phyloP scores from a whole-genome alignment of 305 asterid genomes.

The Solanum aculeatissimum region DNA sequence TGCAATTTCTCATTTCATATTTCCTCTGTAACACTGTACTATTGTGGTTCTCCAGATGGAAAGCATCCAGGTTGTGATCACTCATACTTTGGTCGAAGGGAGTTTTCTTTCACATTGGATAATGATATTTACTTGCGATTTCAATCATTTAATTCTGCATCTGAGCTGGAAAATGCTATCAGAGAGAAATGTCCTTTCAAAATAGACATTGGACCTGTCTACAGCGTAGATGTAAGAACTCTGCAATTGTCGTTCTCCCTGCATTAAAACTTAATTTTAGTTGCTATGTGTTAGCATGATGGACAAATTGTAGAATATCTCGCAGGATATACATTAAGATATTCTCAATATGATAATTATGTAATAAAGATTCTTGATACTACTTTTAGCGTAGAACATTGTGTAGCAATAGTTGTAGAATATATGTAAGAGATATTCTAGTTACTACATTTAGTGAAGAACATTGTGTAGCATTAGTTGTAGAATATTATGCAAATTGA shows the following conservation, averaged over 20 bases:
- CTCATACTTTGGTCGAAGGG: slow-evolving; percentile 83
- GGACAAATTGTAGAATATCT: background rate
- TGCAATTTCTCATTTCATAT: background rate
- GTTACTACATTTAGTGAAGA: too few species aligned
- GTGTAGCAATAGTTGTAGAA: background rate
- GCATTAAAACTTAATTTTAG: background rate
- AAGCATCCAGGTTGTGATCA: slow-evolving; percentile 95
- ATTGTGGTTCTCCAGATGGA: slow-evolving; percentile 46
- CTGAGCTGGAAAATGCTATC: slow-evolving; percentile 60
- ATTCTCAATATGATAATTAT: background rate
- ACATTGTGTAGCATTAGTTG: too few species aligned
- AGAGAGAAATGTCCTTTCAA: slow-evolving; percentile 84
- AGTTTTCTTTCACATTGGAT: slow-evolving; percentile 85
- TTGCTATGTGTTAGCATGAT: background rate
- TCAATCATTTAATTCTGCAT: slow-evolving; percentile 57
- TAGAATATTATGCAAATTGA: too few species aligned
- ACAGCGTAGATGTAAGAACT: slow-evolving; percentile 67
- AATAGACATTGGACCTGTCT: slow-evolving; percentile 91
- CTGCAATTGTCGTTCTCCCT: background rate
- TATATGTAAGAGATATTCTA: too few species aligned
- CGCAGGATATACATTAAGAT: background rate
- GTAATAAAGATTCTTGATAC: background rate
- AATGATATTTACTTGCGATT: slow-evolving; percentile 59
- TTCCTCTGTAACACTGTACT: background rate
- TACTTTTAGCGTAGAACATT: background rate